Evolutionary conservation across 768 basidiomycete species (phyloP), one percentile per base, ranked within the genome.

Genomic region (Boletus rubroflammeus): DNA sequence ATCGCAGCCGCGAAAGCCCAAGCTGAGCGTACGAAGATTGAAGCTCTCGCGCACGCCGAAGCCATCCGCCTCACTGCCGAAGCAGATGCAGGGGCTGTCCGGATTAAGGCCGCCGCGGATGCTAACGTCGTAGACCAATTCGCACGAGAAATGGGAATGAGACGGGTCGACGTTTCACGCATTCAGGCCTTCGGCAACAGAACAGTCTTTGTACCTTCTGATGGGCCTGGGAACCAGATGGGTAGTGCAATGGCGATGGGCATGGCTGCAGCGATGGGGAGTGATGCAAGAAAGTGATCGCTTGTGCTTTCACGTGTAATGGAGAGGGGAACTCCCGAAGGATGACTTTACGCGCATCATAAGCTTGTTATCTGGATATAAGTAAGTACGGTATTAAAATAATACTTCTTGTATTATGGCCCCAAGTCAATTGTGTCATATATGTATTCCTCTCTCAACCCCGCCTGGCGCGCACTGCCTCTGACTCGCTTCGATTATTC

Each of bases 1-100:
- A 81, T 91, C 50, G 81, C 90, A 6, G 83, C 81, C 10, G 90
- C 90, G 5, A 83, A 84, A 64, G 88, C 89, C 3, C 80, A 82
- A 53, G 89, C 91, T 6, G 74, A 90, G 62, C 73, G 73, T 19
- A 72, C 76, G 4, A 76, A 78, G 63, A 88, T 93, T 51, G 85
- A 86, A 60, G 88, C 91, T 5, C 79, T 84, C 59, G 90, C 90
- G 1, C 79, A 85, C 42, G 88, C 90, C 1, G 83, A 90, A 64
- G 89, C 89, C 2, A 90, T 84, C 1, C 78, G 83, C n/a, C 65
- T 91, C 56, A 79, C 81, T 6, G 88, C 88, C 1, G 80, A 86
- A 57, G 90, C 91, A 1, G 88, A 90, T 11, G 85, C 88, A 1
- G 78, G 79, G 57, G 85, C 89, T 0, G 74, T 83, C 43, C 79